These are phyloP conservation scores for Aspergillus sojae DNA, from an alignment of 2,329 filamentous ascomycete genomes.

Conservation along the genomic window DNA sequence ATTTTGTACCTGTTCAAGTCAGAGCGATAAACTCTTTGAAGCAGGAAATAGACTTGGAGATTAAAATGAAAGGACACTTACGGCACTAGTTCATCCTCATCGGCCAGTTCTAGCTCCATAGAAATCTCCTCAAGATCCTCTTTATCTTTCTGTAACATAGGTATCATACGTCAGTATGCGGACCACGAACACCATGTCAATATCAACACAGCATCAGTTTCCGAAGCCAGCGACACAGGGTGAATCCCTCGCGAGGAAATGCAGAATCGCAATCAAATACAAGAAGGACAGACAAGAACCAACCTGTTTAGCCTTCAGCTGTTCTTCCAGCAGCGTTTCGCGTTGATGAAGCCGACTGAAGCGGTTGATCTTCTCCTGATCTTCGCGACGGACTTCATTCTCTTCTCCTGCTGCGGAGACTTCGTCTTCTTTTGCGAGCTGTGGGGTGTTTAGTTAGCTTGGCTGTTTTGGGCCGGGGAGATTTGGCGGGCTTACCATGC, in stretches of 20 bases:
- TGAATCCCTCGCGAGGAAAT: background rate
- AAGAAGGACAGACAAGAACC: background rate
- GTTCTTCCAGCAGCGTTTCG: slow-evolving; percentile 75
- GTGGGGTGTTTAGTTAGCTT: slow-evolving; percentile 8
- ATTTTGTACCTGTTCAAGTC: slow-evolving; percentile 77
- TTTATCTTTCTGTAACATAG: slow-evolving; percentile 83
- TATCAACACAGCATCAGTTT: background rate
- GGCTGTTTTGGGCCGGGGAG: background rate
- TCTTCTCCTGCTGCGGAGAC: slow-evolving; percentile 72
- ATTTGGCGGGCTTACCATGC: slow-evolving; percentile 55
- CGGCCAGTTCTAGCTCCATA: slow-evolving; percentile 87
- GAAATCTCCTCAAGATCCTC: slow-evolving; percentile 94
- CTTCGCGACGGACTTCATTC: slow-evolving; percentile 90
- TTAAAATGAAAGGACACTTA: slow-evolving; percentile 52
- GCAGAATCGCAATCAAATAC: background rate
- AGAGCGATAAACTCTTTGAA: background rate
- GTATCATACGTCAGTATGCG: background rate
- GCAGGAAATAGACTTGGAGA: background rate
- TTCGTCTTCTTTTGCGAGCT: slow-evolving; percentile 96
- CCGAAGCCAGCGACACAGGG: background rate
- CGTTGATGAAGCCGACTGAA: slow-evolving; percentile 94
- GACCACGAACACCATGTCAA: background rate
- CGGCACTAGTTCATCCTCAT: slow-evolving; percentile 93
- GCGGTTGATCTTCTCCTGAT: slow-evolving; percentile 98
- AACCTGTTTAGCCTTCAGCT: slow-evolving; percentile 75